Base-by-base conservation (phyloP, 768 basidiomycete species). In the Suillus weaverae region DNA sequence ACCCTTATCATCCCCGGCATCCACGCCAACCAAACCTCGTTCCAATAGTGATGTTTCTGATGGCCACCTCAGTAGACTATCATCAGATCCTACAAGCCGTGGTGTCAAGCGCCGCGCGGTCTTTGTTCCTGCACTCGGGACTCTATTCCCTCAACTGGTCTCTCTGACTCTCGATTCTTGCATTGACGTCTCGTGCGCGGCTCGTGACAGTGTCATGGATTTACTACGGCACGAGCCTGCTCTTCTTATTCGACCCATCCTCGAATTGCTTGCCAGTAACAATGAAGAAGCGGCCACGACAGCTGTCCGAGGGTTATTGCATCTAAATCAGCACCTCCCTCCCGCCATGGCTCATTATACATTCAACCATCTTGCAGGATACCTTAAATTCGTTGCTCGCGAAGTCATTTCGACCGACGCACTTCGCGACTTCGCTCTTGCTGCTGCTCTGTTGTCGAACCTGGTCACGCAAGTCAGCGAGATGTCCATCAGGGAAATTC, bases 161-260 rank as follows among this genome's bases (percentile, higher is more conserved):
- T 71, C 76, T 0, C 73, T 91, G 66, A 80, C 84, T 5, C 81
- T 79, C 50, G 88, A 91, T 69, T 61, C 76, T 36, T 82, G 87
- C 71, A 78, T 85, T 65, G 69, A 74, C 5, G 81, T 92, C 33
- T 83, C 89, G 13, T 82, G 79, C 35, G 79, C 84, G 4, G 86
- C 91, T 26, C 83, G 86, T 50, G 80, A 80, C 33, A 78, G 84
- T 5, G 70, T 92, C 48, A 68, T 89, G 18, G 87, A 90, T 64
- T 74, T 89, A 55, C 88, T 92, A 85, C 83, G 90, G 26, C 89
- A 91, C 69, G 91, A 94, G 68, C 88, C 91, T 5, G 80, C 81
- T 18, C 78, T 91, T n/a, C 76, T 92, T 35, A 79, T 84, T 14
- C 84, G 90, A 11, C 85, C 89, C 22, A 75, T 86, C 16, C 79